A percentile compares a stretch with the other conserved stretches of the same genome.
Conservation (phyloP, 805 yeast genomes). For the Starmerella apicola region DNA sequence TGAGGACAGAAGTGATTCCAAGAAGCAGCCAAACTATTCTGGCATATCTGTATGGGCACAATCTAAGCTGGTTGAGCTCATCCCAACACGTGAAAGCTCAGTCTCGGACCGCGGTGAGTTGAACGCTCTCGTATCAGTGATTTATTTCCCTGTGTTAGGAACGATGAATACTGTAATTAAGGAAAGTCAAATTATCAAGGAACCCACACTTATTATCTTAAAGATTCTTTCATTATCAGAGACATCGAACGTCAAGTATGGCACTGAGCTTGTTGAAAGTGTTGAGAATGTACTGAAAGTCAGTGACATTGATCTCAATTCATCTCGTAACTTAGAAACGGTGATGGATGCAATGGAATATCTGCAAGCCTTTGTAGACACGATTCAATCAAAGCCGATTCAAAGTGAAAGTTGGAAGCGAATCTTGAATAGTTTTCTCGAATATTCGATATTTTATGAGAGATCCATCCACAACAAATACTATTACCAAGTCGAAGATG, state of each 20-base stretch:
- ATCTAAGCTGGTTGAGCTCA: background rate
- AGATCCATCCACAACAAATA: slow-evolving; percentile 32
- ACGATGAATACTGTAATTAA: background rate
- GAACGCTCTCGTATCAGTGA: too few species aligned
- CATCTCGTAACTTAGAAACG: slow-evolving; percentile 2
- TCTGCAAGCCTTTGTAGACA: slow-evolving; percentile 16
- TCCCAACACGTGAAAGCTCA: slow-evolving; percentile 1
- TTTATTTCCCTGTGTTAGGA: too few species aligned
- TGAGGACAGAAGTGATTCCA: slow-evolving; percentile 5
- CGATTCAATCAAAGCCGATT: slow-evolving; percentile 25
- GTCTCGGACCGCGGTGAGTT: too few species aligned
- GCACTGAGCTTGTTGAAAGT: slow-evolving; percentile 3
- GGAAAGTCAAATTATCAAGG: background rate
- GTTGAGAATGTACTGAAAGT: slow-evolving; percentile 11
- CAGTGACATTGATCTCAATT: background rate
- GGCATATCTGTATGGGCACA: slow-evolving; percentile 13
- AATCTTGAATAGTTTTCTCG: slow-evolving; percentile 37
- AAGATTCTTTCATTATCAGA: slow-evolving; percentile 2
- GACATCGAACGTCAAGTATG: background rate
- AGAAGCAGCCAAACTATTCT: slow-evolving; percentile 3
- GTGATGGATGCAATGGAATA: slow-evolving; percentile 2
- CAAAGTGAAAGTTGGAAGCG: slow-evolving; percentile 28
- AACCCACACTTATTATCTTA: slow-evolving; percentile 7
- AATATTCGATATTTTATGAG: slow-evolving; percentile 45
- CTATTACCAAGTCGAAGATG: slow-evolving; percentile 29